Evolutionary conservation across 208 protist species (phyloP), one percentile per base, ranked within the genome.

Genomic region (Angomonas ambiguus): DNA sequence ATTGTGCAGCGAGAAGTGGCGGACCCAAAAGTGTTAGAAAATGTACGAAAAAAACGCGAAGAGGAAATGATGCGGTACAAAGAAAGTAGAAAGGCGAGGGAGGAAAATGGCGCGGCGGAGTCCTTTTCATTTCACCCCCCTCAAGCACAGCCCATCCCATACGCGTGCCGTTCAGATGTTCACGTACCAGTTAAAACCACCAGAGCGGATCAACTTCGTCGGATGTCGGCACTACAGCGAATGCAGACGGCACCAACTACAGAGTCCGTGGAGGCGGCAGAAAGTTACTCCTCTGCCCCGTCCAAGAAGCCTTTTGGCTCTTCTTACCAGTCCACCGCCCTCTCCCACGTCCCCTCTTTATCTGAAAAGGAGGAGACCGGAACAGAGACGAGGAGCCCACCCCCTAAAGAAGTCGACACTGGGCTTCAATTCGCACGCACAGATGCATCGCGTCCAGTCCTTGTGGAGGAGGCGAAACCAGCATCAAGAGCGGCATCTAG

Each of bases 91-190:
- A 59, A 62, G 49, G 72, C 73, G 2, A 62, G 65, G 1, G 72
- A 66, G 25, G 76, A 80, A 4, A 72, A 73, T 25, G 57, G 66
- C 8, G 59, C 67, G 31, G 67, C 66, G 22, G 68, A 58, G 11
- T 51, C 80, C 30, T 78, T 64, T 66, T 75, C 82, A 6, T 92
- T 92, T 27, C 66, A 80, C 27, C 82, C 87, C 5, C 59, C 67
- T 0, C 81, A 79, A 41, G 74, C 74, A 0, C 82, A 85, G 2
- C 76, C 85, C 45, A 92, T 93, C 62, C 89, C 89, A 35, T 78
- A 83, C 68, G 82, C 74, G 41, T 93, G 87, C 63, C 76, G 83
- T 24, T 76, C 83, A 0, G 81, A 91, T 65, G 75, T 87, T 8
- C 59, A 77, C 3, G 77, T 91, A 51, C 57, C 72, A 24, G 79